These are phyloP conservation scores for Lentinula sp. DNA, from an alignment of 768 basidiomycete species.

Conservation along the genomic window DNA sequence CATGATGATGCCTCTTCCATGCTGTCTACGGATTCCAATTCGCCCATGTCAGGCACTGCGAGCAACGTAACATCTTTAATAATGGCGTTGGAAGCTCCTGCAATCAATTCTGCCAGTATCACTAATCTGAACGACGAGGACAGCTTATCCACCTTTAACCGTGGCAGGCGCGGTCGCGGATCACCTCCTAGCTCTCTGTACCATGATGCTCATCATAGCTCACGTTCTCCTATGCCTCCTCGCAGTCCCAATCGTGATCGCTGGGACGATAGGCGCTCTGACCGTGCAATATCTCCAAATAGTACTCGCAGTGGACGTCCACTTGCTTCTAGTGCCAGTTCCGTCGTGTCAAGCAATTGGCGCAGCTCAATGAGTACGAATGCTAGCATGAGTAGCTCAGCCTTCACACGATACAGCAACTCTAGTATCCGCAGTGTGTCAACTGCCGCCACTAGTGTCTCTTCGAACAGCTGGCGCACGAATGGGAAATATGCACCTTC, in stretches of 20 bases:
- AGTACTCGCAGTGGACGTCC: conserved; percentile 49
- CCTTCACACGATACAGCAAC: conserved; percentile 79
- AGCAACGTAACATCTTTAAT: conserved; percentile 73
- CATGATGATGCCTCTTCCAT: conserved; percentile 29
- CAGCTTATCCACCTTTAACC: conserved; percentile 37
- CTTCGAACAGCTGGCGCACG: conserved; percentile 69
- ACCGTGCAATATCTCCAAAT: conserved; percentile 52
- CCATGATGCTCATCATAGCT: conserved; percentile 9
- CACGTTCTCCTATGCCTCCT: conserved; percentile 8
- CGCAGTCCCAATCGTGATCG: conserved; percentile 7
- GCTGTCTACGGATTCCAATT: conserved; percentile 14
- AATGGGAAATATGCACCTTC: conserved; percentile 22
- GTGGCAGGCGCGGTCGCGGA: conserved; percentile 36
- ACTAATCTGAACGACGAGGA: conserved; percentile 28
- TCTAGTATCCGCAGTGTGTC: conserved; percentile 68
- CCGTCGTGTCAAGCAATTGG: conserved; percentile 67
- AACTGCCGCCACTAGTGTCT: conserved; percentile 77
- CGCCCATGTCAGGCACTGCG: conserved; percentile 59
- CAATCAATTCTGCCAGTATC: conserved; percentile 16
- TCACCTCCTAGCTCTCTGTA: conserved; percentile 12
- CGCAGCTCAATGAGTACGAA: conserved; percentile 74
- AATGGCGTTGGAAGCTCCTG: conserved; percentile 57
- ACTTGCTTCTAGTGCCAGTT: conserved; percentile 53
- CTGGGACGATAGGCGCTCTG: conserved; percentile 26
- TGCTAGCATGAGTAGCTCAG: conserved; percentile 61